A percentile compares a stretch with the other conserved stretches of the same genome.
phyloP scores from a whole-genome alignment of 768 basidiomycete genomes.

The Xerocomus brunneocitrinus region DNA sequence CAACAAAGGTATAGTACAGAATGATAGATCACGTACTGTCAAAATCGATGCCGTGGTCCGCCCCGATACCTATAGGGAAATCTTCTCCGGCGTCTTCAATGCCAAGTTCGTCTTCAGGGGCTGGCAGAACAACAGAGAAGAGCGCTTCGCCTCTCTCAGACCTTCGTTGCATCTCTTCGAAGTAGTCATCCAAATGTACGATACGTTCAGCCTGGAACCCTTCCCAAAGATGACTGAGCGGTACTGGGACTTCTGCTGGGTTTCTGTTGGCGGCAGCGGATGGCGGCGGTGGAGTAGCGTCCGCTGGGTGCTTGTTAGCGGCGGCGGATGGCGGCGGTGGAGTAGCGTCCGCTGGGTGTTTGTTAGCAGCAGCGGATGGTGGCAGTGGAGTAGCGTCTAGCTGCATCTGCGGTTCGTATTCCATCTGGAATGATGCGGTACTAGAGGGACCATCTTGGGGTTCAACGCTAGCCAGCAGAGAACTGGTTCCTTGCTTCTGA shows the following conservation, averaged over 20 bases:
- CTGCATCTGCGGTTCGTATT: background rate
- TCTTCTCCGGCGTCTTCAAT: background rate
- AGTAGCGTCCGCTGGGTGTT: too few species aligned
- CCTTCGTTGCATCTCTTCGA: slow-evolving; percentile 6
- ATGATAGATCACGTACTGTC: background rate
- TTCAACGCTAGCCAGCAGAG: too few species aligned
- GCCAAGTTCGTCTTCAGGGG: slow-evolving; percentile 6
- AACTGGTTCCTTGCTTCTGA: background rate
- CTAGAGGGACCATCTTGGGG: background rate
- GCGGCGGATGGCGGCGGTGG: background rate
- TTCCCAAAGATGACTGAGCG: slow-evolving; percentile 5
- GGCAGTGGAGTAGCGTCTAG: background rate
- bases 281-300: background rate
- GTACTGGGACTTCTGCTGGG: background rate
- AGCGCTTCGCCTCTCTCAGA: background rate
- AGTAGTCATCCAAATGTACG: slow-evolving; percentile 3
- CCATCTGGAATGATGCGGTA: too few species aligned
- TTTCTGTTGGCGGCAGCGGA: background rate
- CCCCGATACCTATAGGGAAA: background rate
- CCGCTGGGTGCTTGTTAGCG: background rate
- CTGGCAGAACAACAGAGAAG: background rate
- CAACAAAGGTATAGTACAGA: background rate
- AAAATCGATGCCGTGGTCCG: slow-evolving; percentile 1
- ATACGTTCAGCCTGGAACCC: slow-evolving; percentile 4
- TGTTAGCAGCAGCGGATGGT: too few species aligned